phyloP scores from a whole-genome alignment of 129 eudicot genomes.

The Ambrosia artemisiifolia region DNA sequence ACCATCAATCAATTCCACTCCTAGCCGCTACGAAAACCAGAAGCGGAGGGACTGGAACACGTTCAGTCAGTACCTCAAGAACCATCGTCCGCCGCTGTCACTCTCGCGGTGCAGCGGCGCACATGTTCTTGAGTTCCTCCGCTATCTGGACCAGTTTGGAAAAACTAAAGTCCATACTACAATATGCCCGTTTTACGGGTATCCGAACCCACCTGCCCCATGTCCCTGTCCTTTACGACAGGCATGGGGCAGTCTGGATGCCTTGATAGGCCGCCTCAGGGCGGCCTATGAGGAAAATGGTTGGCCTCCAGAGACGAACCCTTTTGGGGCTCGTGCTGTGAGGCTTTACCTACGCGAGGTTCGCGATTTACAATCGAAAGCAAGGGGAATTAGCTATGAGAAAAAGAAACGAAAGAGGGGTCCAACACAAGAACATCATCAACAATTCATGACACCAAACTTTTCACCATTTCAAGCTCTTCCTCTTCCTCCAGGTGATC shows the following conservation, averaged over 20 bases:
- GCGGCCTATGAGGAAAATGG: conserved; percentile 43
- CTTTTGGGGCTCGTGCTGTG: conserved; percentile 46
- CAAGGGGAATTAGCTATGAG: conserved; percentile 45
- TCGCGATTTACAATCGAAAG: conserved; percentile 42
- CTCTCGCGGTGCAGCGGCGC: conserved; percentile 40
- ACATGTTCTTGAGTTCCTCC: conserved; percentile 42
- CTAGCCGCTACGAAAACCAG: conserved; percentile 47
- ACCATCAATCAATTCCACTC: conserved; percentile 37
- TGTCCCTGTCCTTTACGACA: conserved; percentile 42
- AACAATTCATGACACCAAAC: conserved; percentile 19
- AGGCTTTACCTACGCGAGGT: conserved; percentile 41
- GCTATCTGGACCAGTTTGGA: conserved; percentile 44
- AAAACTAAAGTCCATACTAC: conserved; percentile 38
- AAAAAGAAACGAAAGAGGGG: conserved; percentile 44
- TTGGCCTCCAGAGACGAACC: conserved; percentile 40
- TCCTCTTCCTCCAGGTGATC: conserved; percentile 33
- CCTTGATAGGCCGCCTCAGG: conserved; percentile 34
- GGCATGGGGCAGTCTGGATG: conserved; percentile 47
- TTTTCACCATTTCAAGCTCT: conserved; percentile 33
- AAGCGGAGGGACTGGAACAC: conserved; percentile 51
- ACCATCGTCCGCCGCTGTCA: conserved; percentile 45
- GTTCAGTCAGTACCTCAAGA: conserved; percentile 37
- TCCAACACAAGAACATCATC: conserved; percentile 35
- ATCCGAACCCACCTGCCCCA: conserved; percentile 39
- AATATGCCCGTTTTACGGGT: conserved; percentile 40